Percentiles rank a stretch among this genome's conserved stretches.
These are phyloP conservation scores for Lodderomyces jiufengensis DNA, from an alignment of 1,139 yeast species.

Conservation along the genomic window DNA sequence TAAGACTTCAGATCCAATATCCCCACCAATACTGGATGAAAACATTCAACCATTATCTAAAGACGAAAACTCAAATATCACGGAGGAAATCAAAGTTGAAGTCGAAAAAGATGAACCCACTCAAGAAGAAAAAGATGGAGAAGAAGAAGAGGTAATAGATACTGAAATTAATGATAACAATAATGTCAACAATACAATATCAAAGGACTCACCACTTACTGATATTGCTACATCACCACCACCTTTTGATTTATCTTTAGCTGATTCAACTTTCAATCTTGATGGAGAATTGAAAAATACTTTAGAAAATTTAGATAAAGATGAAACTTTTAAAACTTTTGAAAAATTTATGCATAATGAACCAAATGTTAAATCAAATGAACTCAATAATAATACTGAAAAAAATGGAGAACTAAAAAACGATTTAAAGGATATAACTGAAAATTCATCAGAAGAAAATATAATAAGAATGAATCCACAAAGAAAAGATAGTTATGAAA, in stretches of 20 bases:
- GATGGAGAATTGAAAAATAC: conserved; percentile 8
- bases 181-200: conserved; percentile 8
- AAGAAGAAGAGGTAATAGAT: neutral
- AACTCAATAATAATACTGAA: no score
- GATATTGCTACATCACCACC: conserved; percentile 43
- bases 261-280: conserved; percentile 6
- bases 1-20: neutral
- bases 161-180: neutral
- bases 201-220: conserved; percentile 34
- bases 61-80: neutral
- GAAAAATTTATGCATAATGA: no score
- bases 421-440: neutral
- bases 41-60: no score
- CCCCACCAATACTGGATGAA: conserved; percentile 2
- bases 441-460: no score
- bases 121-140: neutral
- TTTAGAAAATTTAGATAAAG: neutral
- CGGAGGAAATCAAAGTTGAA: neutral
- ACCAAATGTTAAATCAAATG: no score
- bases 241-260: conserved; percentile 22
- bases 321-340: no score
- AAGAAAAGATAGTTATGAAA: conserved; percentile 30
- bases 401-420: neutral
- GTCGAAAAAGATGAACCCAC: neutral
- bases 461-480: conserved; percentile 3